Percentiles rank a stretch among this genome's conserved stretches.
Conservation (phyloP, 768 basidiomycete genomes). For the Lactifluus subvellereus region DNA sequence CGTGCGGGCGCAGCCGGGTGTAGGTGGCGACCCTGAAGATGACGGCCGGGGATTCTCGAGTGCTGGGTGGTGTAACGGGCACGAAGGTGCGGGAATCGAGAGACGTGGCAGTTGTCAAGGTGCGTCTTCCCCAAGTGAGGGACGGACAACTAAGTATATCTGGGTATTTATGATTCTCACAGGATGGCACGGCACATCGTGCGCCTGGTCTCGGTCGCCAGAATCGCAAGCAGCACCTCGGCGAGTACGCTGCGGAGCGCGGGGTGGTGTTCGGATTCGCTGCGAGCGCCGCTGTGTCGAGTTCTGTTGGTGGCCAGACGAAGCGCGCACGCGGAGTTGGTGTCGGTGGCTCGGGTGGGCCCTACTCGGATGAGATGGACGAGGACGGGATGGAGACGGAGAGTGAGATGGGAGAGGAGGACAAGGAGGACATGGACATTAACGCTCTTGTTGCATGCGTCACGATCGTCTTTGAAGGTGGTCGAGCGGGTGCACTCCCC, state of each 20-base stretch:
- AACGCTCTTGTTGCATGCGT: slow-evolving; percentile 16
- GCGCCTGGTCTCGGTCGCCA: too few relatives aligned
- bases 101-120: too few relatives aligned
- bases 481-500: slow-evolving; percentile 6
- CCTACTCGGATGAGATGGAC: slow-evolving; percentile 13
- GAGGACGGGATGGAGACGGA: slow-evolving; percentile 5
- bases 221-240: slow-evolving; percentile 55
- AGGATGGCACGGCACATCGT: slow-evolving; percentile 51
- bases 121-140: too few relatives aligned
- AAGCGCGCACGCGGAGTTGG: slow-evolving; percentile 14
- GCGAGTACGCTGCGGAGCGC: slow-evolving; percentile 66
- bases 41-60: too few relatives aligned
- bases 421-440: slow-evolving; percentile 16
- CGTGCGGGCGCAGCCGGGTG: too few relatives aligned
- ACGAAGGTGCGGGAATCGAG: too few relatives aligned
- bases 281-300: slow-evolving; percentile 11
- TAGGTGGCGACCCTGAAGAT: too few relatives aligned
- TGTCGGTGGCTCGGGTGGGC: slow-evolving; percentile 2
- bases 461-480: slow-evolving; percentile 23
- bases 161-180: not conserved
- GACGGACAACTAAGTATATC: not conserved
- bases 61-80: too few relatives aligned
- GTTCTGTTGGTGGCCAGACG: slow-evolving; percentile 15
- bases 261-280: slow-evolving; percentile 37
- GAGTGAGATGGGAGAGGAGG: slow-evolving; percentile 15